Evolutionary conservation across 371 early-diverging fungal genomes (phyloP).

Genomic region (Sporodiniella umbellata): DNA sequence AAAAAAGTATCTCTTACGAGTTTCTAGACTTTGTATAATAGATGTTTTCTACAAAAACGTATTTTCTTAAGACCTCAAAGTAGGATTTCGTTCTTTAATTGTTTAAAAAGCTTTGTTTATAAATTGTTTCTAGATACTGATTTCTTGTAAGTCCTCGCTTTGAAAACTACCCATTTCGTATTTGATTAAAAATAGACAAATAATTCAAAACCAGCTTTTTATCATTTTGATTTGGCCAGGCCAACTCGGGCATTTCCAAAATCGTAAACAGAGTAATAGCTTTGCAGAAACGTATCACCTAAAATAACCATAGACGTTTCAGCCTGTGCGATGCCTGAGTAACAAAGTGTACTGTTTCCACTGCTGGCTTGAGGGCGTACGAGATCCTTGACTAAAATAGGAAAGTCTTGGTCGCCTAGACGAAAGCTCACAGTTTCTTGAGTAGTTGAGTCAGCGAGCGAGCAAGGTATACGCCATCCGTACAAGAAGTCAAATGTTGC

Average conservation of each 20-base stretch:
- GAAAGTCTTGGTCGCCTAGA: conserved; percentile 21
- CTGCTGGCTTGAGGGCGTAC: conserved; percentile 23
- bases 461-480: conserved; percentile 53
- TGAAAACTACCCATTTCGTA: no score
- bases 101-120: no score
- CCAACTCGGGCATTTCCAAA: conserved; percentile 34
- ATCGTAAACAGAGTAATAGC: conserved; percentile 39
- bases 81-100: no score
- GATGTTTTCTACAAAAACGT: no score
- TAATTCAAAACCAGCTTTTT: no score
- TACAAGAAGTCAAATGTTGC: conserved; percentile 26
- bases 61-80: no score
- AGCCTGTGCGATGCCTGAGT: conserved; percentile 34
- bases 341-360: conserved; percentile 18
- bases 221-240: conserved; percentile 19
- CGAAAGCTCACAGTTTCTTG: conserved; percentile 11
- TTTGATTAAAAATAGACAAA: no score
- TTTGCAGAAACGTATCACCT: conserved; percentile 37
- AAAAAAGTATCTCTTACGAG: no score
- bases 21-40: no score
- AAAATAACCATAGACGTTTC: conserved; percentile 25
- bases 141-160: no score
- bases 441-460: not conserved
- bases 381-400: conserved; percentile 14
- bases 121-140: no score